Conservation (phyloP, 345 rosid genomes). For the Streptanthus diversifolius region DNA sequence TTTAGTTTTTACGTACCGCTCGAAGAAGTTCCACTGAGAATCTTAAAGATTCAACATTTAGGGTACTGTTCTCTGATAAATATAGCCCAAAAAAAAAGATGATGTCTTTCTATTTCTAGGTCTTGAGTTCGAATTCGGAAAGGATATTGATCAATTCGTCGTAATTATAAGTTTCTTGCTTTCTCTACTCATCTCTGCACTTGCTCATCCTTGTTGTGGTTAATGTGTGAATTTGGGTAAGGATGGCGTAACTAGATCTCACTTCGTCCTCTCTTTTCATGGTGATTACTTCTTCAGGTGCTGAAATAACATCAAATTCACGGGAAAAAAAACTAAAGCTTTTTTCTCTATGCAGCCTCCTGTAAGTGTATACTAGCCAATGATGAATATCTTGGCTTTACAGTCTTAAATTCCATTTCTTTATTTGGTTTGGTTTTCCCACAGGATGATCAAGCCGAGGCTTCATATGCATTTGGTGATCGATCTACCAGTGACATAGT, state of each 20-base stretch:
- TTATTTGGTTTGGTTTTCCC: background rate
- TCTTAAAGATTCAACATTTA: slow-evolving; percentile 28
- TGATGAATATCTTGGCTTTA: background rate
- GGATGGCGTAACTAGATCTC: background rate
- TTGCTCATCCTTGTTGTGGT: background rate
- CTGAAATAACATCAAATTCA: background rate
- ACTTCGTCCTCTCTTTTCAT: background rate
- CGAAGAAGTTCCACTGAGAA: slow-evolving; percentile 11
- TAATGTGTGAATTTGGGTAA: background rate
- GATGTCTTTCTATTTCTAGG: slow-evolving; percentile 29
- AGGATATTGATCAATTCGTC: background rate
- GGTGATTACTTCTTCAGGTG: slow-evolving; percentile 15
- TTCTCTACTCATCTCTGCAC: slow-evolving; percentile 8
- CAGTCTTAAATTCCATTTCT: background rate
- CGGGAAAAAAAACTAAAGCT: background rate
- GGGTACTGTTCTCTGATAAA: slow-evolving; percentile 8
- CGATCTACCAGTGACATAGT: slow-evolving; percentile 82
- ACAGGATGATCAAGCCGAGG: slow-evolving; percentile 40
- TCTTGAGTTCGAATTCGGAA: background rate
- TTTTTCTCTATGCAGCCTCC: slow-evolving; percentile 30
- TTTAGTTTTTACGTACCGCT: background rate
- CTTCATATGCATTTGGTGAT: slow-evolving; percentile 56
- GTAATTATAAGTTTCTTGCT: slow-evolving; percentile 10
- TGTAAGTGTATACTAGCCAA: slow-evolving; percentile 16
- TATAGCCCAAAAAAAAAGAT: background rate